These are phyloP conservation scores for Sugiyamaella xylanicola DNA, from an alignment of 1,139 yeast species.

Conservation along the genomic window DNA sequence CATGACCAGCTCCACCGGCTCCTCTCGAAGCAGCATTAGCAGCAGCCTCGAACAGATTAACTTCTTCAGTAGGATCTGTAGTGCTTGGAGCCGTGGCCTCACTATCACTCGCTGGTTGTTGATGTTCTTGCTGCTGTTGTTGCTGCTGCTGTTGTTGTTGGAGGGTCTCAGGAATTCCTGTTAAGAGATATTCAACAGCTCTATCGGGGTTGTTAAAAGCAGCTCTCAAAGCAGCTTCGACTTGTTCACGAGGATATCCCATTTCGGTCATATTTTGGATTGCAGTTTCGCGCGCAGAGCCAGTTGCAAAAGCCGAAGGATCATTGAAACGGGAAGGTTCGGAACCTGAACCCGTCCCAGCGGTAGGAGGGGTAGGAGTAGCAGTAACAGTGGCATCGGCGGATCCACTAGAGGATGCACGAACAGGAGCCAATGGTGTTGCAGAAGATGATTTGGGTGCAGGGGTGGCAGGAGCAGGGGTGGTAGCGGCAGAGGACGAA, in stretches of 20 bases:
- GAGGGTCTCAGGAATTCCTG: conserved; percentile 80
- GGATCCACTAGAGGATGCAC: conserved; percentile 38
- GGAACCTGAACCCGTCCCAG: conserved; percentile 21
- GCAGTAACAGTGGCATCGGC: conserved; percentile 39
- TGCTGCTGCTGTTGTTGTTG: conserved; percentile 38
- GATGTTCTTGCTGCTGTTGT: conserved; percentile 27
- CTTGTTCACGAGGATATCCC: conserved; percentile 92
- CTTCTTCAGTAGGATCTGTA: conserved; percentile 36
- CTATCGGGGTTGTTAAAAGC: conserved; percentile 98
- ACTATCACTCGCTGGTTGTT: conserved; percentile 29
- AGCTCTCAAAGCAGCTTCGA: conserved; percentile 88
- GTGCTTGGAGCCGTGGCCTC: conserved; percentile 41
- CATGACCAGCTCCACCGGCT: conserved; percentile 33
- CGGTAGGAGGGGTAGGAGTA: conserved; percentile 37
- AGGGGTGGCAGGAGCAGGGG: conserved; percentile 37
- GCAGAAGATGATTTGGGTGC: conserved; percentile 37
- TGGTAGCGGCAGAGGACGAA: conserved; percentile 33
- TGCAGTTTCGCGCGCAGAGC: conserved; percentile 65
- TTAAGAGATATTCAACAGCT: conserved; percentile 91
- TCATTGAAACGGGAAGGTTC: conserved; percentile 33
- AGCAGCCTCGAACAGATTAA: conserved; percentile 41
- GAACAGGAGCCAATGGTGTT: conserved; percentile 30
- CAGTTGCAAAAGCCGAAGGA: conserved; percentile 54
- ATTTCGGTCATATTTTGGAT: conserved; percentile 86
- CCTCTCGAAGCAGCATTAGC: conserved; percentile 28